These are phyloP conservation scores for Nectriaceae sp. DNA, from an alignment of 2,329 filamentous ascomycete genomes.

Conservation along the genomic window DNA sequence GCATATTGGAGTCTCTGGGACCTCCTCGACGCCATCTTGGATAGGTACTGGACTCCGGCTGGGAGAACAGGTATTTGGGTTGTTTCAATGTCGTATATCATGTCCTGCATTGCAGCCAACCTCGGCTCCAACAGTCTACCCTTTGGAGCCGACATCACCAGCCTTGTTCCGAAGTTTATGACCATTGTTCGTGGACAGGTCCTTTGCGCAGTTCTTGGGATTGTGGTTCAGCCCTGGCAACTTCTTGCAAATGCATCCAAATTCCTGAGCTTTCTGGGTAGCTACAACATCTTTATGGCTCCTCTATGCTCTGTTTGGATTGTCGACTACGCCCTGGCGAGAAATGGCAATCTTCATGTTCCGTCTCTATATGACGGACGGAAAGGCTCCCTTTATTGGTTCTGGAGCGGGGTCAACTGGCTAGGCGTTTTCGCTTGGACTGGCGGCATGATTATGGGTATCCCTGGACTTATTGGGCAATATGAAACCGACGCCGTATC, in stretches of 20 bases:
- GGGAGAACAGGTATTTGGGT: neutral
- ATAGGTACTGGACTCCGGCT: neutral
- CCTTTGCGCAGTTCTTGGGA: slow-evolving; percentile 32
- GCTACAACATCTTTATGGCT: slow-evolving; percentile 31
- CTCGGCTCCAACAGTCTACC: slow-evolving; percentile 34
- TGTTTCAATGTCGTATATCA: neutral
- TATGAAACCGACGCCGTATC: too few relatives aligned
- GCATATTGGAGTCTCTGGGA: neutral
- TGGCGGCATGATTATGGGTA: slow-evolving; percentile 23
- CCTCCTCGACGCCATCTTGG: neutral
- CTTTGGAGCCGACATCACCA: slow-evolving; percentile 36
- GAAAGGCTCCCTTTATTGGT: slow-evolving; percentile 33
- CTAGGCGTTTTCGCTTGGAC: slow-evolving; percentile 27
- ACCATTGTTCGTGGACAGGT: slow-evolving; percentile 36
- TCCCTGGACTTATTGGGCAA: slow-evolving; percentile 30
- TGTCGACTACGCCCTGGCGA: slow-evolving; percentile 36
- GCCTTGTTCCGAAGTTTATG: slow-evolving; percentile 32
- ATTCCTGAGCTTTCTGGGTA: slow-evolving; percentile 28
- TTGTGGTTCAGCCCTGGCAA: slow-evolving; percentile 36
- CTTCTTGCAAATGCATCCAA: slow-evolving; percentile 22
- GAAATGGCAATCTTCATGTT: slow-evolving; percentile 32
- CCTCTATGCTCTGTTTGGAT: slow-evolving; percentile 33
- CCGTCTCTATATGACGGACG: slow-evolving; percentile 32
- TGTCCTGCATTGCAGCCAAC: slow-evolving; percentile 21
- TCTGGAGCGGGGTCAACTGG: slow-evolving; percentile 35